phyloP scores from a whole-genome alignment of 192 early-diverging fungal genomes.

The Martensiomyces pterosporus region DNA sequence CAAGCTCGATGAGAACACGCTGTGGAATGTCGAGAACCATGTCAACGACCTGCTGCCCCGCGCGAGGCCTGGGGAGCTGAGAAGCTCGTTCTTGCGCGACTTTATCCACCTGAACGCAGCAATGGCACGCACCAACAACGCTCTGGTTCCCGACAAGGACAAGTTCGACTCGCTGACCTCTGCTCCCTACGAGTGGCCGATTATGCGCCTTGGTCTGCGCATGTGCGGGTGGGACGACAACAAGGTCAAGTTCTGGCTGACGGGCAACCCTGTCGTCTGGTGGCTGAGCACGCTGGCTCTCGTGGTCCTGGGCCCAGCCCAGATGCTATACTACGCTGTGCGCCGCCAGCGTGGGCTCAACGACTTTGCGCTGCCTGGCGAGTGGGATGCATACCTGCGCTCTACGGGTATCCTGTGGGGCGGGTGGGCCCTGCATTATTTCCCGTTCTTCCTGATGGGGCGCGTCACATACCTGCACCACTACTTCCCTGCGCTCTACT shows the following conservation, averaged over 20 bases:
- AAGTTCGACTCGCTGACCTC: constrained; percentile 82
- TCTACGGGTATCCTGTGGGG: constrained; percentile 67
- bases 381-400: constrained; percentile 72
- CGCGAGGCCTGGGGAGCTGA: constrained; percentile 59
- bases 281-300: constrained; percentile 66
- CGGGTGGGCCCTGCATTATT: constrained; percentile 94
- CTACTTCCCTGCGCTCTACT: constrained; percentile 95
- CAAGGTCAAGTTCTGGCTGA: constrained; percentile 82
- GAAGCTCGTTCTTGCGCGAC: constrained; percentile 73
- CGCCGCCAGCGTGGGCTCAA: constrained; percentile 55
- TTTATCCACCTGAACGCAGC: constrained; percentile 88
- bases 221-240: constrained; percentile 92
- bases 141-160: constrained; percentile 85
- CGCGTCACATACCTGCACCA: constrained; percentile 96
- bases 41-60: constrained; percentile 72
- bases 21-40: constrained; percentile 95
- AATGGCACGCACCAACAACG: constrained; percentile 98
- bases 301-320: constrained; percentile 17
- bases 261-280: constrained; percentile 95
- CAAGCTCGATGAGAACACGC: constrained; percentile 58
- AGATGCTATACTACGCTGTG: constrained; percentile 55
- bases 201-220: constrained; percentile 78
- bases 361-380: constrained; percentile 15
- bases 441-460: constrained; percentile 95
- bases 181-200: constrained; percentile 83